Percentiles rank a stretch among this genome's conserved stretches.
These are phyloP conservation scores for Backusella mclennaniae DNA, from an alignment of 192 early-diverging fungal genomes.

Conservation along the genomic window DNA sequence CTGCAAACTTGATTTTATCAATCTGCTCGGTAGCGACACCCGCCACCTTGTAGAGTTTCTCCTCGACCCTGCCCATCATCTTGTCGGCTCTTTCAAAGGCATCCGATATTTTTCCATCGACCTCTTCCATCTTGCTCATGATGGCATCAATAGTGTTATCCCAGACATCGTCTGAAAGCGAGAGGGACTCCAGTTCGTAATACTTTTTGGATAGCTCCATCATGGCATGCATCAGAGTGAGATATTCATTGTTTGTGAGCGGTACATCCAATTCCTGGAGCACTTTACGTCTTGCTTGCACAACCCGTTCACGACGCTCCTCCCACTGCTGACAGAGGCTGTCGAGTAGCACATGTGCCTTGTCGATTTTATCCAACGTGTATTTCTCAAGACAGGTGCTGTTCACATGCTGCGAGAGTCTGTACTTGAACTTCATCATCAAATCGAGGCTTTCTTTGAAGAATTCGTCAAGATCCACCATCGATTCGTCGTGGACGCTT, in stretches of 20 bases:
- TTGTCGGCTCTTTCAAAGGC: slow-evolving; percentile 20
- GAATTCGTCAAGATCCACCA: slow-evolving; percentile 27
- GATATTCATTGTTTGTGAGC: slow-evolving; percentile 15
- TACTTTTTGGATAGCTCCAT: slow-evolving; percentile 47
- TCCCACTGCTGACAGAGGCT: slow-evolving; percentile 25
- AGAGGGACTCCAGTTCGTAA: slow-evolving; percentile 37
- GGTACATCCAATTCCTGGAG: slow-evolving; percentile 10
- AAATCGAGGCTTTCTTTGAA: slow-evolving; percentile 23
- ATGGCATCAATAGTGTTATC: slow-evolving; percentile 32
- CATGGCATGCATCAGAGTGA: slow-evolving; percentile 39
- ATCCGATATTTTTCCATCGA: slow-evolving; percentile 30
- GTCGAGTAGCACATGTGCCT: slow-evolving; percentile 17
- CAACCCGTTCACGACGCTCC: background rate
- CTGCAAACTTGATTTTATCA: slow-evolving; percentile 42
- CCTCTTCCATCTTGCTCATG: slow-evolving; percentile 33
- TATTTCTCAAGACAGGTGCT: slow-evolving; percentile 20
- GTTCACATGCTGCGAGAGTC: slow-evolving; percentile 22
- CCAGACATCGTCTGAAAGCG: slow-evolving; percentile 12
- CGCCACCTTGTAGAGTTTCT: slow-evolving; percentile 25
- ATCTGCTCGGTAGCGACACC: slow-evolving; percentile 36
- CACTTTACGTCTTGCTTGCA: background rate
- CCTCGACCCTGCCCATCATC: slow-evolving; percentile 25
- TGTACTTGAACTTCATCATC: slow-evolving; percentile 23
- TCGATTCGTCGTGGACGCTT: slow-evolving; percentile 4
- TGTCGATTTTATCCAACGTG: slow-evolving; percentile 20